Evolutionary conservation across 192 early-diverging fungal species (phyloP), one percentile per base, ranked within the genome.

Genomic region (Thamnidium elegans): DNA sequence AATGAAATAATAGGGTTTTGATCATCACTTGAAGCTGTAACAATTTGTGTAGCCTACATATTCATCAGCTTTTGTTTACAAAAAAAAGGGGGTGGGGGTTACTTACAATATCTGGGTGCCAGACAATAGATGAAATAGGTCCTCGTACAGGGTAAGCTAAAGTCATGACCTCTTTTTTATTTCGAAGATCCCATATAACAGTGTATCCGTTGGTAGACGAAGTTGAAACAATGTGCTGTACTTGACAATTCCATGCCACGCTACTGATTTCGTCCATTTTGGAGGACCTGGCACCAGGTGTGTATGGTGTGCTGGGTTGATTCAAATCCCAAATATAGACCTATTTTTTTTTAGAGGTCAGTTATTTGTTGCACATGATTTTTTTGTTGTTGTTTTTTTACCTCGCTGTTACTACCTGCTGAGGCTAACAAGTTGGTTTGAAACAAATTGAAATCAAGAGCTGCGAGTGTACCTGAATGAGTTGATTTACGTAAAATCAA

Each of bases 291-390:
- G 55, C 36, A 42, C 36, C 55, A 17, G 36, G 34, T 21, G 15
- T 39, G 21, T 42, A 58, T 20, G 55, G 55, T 42, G 55, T 36
- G 7, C 15, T 20, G 17, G 20, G 89, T 64, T 88, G 91, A 51
- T 84, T 85, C 59, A 97, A 77, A 79, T 99, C 97, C 97, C 97
- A 99, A 67, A 99, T 90, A 59, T 89, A 89, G 44, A 95, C 80
- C 83, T 99, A 94, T 50, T 92, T 39, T 1, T n/a, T 3, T 4
- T 36, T 36, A 7, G 34, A 36, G 34, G 34, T 36, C 34, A 36
- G 34, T 36, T 7, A 3, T 4, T 36, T 36, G 7, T 4, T 4
- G 34, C 34, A 36, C 7, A 36, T 36, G 34, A 36, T 47, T n/a
- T 15, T 47, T 47, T 47, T n/a, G 3, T 11, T 47, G 13, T 47